Percentiles rank a stretch among this genome's conserved stretches.
Conservation (phyloP, 352 stramenopile species). For the Aphanomyces invadans region DNA sequence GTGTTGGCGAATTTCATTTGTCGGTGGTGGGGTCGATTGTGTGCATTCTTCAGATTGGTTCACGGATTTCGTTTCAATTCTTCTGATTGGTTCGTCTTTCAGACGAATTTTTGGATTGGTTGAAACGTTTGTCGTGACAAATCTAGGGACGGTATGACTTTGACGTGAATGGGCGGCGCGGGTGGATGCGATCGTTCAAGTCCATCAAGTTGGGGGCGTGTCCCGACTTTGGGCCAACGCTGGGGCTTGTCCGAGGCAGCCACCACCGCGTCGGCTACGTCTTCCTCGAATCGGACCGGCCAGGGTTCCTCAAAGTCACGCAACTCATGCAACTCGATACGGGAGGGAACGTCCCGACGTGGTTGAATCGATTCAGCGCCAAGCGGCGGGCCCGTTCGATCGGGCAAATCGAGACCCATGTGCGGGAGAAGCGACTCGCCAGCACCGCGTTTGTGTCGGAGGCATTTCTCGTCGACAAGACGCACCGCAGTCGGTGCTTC, state of each 20-base stretch:
- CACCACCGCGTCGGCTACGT: conserved; percentile 35
- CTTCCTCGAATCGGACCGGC: conserved; percentile 56
- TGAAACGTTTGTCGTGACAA: no score
- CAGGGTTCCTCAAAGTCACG: conserved; percentile 52
- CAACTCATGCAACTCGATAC: conserved; percentile 52
- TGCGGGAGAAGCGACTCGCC: conserved; percentile 44
- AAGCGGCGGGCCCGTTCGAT: conserved; percentile 46
- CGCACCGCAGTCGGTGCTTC: conserved; percentile 43
- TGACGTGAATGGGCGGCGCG: conserved; percentile 40
- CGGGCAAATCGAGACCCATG: conserved; percentile 39
- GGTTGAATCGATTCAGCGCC: conserved; percentile 40
- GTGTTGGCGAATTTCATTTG: no score
- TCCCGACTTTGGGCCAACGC: conserved; percentile 39
- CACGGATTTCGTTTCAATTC: no score
- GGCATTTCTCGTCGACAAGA: conserved; percentile 51
- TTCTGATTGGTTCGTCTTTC: background rate
- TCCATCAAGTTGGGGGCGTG: conserved; percentile 52
- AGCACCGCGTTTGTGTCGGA: conserved; percentile 48
- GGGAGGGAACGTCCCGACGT: conserved; percentile 34
- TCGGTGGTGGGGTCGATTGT: background rate
- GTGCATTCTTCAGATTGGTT: no score
- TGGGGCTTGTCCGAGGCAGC: conserved; percentile 58
- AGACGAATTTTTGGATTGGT: no score
- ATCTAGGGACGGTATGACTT: conserved; percentile 83
- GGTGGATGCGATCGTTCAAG: conserved; percentile 52